phyloP scores from a whole-genome alignment of 1,139 yeast genomes.

The Yamadazyma diddensiae region DNA sequence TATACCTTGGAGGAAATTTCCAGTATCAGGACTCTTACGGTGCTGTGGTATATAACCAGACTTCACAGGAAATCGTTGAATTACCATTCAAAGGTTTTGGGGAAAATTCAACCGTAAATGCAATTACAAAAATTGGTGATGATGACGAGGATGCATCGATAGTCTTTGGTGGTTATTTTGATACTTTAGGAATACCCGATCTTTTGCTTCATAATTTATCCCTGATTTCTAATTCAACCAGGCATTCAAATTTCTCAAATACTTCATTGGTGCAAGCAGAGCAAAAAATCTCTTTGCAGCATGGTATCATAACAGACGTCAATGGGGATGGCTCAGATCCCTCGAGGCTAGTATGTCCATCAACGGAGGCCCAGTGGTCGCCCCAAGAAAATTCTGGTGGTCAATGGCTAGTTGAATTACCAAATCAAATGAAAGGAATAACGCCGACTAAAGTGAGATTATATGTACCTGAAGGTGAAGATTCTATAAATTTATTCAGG shows the following conservation, averaged over 20 bases:
- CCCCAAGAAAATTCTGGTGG: constrained; percentile 52
- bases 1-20: constrained; percentile 84
- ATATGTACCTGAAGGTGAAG: constrained; percentile 54
- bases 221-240: constrained; percentile 20
- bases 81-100: constrained; percentile 82
- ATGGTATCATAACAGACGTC: constrained; percentile 58
- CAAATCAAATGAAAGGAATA: constrained; percentile 49
- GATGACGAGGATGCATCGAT: constrained; percentile 42
- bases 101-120: constrained; percentile 52
- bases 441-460: constrained; percentile 74
- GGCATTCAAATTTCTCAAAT: constrained; percentile 28
- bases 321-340: constrained; percentile 42
- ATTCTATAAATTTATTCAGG: constrained; percentile 66
- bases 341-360: constrained; percentile 59
- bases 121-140: constrained; percentile 53
- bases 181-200: constrained; percentile 55
- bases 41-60: constrained; percentile 63
- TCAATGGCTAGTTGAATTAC: constrained; percentile 64
- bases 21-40: constrained; percentile 55
- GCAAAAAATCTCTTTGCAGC: constrained; percentile 62
- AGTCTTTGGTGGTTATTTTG: constrained; percentile 77
- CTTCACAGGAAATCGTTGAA: constrained; percentile 37
- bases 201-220: constrained; percentile 35
- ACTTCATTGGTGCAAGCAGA: constrained; percentile 51
- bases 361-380: constrained; percentile 50